These are phyloP conservation scores for Blastosporella zonata DNA, from an alignment of 1,284 basidiomycete species.

Conservation along the genomic window DNA sequence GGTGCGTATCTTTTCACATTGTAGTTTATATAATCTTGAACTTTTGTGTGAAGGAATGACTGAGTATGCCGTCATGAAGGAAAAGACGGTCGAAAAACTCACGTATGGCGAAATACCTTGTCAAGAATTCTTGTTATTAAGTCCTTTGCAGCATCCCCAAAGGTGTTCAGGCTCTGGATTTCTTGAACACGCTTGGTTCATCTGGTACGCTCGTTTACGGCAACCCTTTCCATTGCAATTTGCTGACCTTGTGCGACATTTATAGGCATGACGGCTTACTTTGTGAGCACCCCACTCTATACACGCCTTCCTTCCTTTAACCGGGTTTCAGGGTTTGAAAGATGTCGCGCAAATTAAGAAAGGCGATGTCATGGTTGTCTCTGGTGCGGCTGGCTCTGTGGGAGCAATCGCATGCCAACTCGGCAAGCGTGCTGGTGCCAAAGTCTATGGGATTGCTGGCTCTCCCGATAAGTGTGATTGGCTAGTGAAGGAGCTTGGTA, in stretches of 20 bases:
- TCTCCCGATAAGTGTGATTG: conserved; percentile 79
- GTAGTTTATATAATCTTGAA: background rate
- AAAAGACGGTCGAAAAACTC: conserved; percentile 49
- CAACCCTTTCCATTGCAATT: background rate
- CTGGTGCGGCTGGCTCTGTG: conserved; percentile 88
- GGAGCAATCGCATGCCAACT: conserved; percentile 76
- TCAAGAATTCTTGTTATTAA: background rate
- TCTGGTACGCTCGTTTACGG: conserved; percentile 46
- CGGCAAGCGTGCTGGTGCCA: conserved; percentile 71
- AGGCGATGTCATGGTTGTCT: conserved; percentile 83
- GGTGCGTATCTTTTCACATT: conserved; percentile 41
- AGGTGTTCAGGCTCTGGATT: conserved; percentile 67
- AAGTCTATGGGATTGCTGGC: conserved; percentile 79
- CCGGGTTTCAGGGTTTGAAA: conserved; percentile 61
- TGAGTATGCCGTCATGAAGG: conserved; percentile 68
- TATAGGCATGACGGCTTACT: conserved; percentile 78
- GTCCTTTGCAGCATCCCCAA: conserved; percentile 43
- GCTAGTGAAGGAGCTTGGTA: conserved; percentile 78
- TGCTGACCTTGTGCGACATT: background rate
- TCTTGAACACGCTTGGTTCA: conserved; percentile 71
- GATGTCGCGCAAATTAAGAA: conserved; percentile 77
- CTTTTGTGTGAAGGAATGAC: conserved; percentile 61
- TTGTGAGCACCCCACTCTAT: conserved; percentile 42
- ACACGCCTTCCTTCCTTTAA: background rate
- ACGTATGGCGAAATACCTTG: conserved; percentile 37